Conservation (phyloP, 2,329 filamentous ascomycete species). For the Talaromyces sp. region DNA sequence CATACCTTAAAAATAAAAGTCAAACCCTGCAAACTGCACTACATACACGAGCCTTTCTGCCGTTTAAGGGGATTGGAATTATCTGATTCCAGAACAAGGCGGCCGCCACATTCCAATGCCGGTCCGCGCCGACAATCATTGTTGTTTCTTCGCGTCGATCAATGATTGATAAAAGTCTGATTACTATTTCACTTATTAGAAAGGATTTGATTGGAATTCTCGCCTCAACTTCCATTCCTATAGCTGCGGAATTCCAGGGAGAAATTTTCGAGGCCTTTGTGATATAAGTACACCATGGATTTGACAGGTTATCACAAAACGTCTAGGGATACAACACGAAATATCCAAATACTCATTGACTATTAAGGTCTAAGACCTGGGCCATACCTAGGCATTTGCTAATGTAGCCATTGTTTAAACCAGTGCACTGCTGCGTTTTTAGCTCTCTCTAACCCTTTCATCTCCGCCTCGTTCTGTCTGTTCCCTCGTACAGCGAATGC, state of each 20-base stretch:
- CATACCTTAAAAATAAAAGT: slow-evolving; percentile 6
- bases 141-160: neutral
- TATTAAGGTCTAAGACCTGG: too few relatives aligned
- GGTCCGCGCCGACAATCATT: slow-evolving; percentile 2
- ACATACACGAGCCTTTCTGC: too few relatives aligned
- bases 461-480: slow-evolving; percentile 42
- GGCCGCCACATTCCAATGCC: slow-evolving; percentile 5
- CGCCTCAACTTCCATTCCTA: neutral
- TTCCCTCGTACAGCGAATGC: slow-evolving; percentile 50
- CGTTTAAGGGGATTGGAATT: neutral
- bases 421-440: slow-evolving; percentile 54
- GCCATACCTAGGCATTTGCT: too few relatives aligned
- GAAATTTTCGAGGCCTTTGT: neutral
- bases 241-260: neutral
- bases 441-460: slow-evolving; percentile 49
- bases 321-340: too few relatives aligned
- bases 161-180: slow-evolving; percentile 5
- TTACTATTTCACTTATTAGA: neutral
- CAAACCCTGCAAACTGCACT: neutral
- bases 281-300: too few relatives aligned
- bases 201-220: neutral
- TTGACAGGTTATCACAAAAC: too few relatives aligned
- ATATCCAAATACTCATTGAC: too few relatives aligned
- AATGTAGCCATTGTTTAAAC: slow-evolving; percentile 37
- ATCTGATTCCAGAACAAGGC: neutral